A percentile compares a stretch with the other conserved stretches of the same genome.
Evolutionary conservation across 148 eudicot species (phyloP).

Genomic region (Fagopyrum tataricum): DNA sequence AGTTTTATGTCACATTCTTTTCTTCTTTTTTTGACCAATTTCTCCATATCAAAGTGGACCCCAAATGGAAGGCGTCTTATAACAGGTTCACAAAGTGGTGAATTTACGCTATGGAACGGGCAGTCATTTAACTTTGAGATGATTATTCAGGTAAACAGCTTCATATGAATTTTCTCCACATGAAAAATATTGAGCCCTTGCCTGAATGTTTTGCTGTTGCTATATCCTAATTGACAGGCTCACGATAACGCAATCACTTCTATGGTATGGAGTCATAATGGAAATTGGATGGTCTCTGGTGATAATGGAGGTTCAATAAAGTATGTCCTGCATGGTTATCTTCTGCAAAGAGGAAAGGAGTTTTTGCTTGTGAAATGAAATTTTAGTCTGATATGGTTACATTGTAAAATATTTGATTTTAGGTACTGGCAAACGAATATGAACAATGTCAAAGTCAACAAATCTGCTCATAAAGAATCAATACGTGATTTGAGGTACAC

Average conservation of each 20-base stretch:
- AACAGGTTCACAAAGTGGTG: conserved; percentile 97
- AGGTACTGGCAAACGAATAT: conserved; percentile 99
- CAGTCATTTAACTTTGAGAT: conserved; percentile 98
- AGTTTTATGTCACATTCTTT: not conserved
- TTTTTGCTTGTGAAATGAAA: not conserved
- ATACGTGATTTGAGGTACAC: conserved; percentile 81
- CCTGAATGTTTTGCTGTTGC: not conserved
- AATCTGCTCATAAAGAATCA: conserved; percentile 91
- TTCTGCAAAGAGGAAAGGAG: not conserved
- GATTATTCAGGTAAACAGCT: conserved; percentile 75
- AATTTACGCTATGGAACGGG: conserved; percentile 97
- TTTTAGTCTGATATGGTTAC: not conserved
- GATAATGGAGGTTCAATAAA: conserved; percentile 96
- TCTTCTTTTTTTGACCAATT: conserved; percentile 19
- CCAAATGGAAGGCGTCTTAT: conserved; percentile 97
- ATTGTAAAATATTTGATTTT: conserved; percentile 8
- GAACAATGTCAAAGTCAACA: conserved; percentile 96
- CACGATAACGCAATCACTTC: conserved; percentile 98
- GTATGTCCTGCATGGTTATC: conserved; percentile 24
- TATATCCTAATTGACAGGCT: conserved; percentile 46
- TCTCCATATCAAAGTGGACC: conserved; percentile 66
- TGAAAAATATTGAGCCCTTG: not conserved
- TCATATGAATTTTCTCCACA: not conserved
- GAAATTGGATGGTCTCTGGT: conserved; percentile 99
- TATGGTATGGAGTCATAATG: conserved; percentile 99